Percentiles rank a stretch among this genome's conserved stretches.
These are phyloP conservation scores for Uromyces viciae-fabae DNA, from an alignment of 1,284 basidiomycete genomes.

Conservation along the genomic window DNA sequence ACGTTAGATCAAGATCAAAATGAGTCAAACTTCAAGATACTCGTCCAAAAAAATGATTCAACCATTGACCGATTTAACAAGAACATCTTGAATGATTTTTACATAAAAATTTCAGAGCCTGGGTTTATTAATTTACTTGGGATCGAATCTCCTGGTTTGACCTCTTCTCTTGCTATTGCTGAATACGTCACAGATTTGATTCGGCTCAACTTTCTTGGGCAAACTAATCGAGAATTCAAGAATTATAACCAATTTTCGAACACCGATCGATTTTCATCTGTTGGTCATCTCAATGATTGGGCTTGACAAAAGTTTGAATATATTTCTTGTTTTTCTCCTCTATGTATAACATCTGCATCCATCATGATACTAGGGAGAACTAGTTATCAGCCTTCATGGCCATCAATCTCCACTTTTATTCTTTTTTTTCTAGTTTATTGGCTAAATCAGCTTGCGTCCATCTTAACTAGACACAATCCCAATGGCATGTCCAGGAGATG, in stretches of 20 bases:
- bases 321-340: too few species aligned
- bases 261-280: conserved; percentile 51
- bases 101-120: conserved; percentile 4
- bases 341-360: too few species aligned
- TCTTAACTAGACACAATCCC: too few species aligned
- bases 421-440: too few species aligned
- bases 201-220: conserved; percentile 54
- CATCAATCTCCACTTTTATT: too few species aligned
- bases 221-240: conserved; percentile 49
- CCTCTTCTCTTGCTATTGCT: conserved; percentile 59
- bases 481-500: too few species aligned
- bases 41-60: background rate
- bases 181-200: conserved; percentile 58
- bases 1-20: background rate
- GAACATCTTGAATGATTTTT: conserved; percentile 23
- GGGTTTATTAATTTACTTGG: conserved; percentile 57
- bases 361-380: too few species aligned
- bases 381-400: too few species aligned
- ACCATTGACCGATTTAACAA: background rate
- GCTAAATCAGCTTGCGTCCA: too few species aligned
- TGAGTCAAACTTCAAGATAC: background rate
- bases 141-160: conserved; percentile 61
- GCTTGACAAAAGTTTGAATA: too few species aligned
- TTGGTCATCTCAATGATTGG: conserved; percentile 48
- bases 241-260: conserved; percentile 60